Conservation (phyloP, 2,329 filamentous ascomycete species). For the Sphaerostilbella broomeana region DNA sequence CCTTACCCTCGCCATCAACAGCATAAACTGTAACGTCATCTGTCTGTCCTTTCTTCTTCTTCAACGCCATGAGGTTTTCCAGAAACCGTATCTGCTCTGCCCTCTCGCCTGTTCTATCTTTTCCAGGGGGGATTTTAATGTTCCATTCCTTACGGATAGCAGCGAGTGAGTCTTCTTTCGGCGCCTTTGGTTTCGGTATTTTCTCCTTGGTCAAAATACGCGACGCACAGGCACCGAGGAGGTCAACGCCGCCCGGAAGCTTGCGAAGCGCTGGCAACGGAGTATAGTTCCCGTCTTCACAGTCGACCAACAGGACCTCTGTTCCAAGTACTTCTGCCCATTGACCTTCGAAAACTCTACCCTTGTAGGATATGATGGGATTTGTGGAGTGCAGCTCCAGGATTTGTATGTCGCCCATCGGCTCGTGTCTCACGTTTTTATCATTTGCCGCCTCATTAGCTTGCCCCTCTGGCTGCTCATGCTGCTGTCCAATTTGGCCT, state of each 20-base stretch:
- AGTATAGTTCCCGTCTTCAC: constrained; percentile 40
- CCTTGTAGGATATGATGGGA: constrained; percentile 74
- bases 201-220: constrained; percentile 64
- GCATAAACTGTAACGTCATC: constrained; percentile 60
- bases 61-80: constrained; percentile 58
- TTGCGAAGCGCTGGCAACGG: constrained; percentile 42
- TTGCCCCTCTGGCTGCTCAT: constrained; percentile 10
- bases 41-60: constrained; percentile 55
- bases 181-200: constrained; percentile 44
- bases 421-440: constrained; percentile 13
- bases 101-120: constrained; percentile 42
- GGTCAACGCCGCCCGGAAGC: constrained; percentile 55
- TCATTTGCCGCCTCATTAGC: constrained; percentile 8
- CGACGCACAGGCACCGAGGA: constrained; percentile 64
- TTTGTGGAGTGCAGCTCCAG: constrained; percentile 71
- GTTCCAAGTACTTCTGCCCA: constrained; percentile 84
- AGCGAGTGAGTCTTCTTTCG: constrained; percentile 28
- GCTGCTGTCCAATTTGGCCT: constrained; percentile 6
- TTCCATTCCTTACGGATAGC: constrained; percentile 37
- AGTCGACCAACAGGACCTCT: constrained; percentile 64
- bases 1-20: constrained; percentile 35
- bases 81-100: constrained; percentile 52
- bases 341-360: constrained; percentile 67
- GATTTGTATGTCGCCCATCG: constrained; percentile 58
- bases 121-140: constrained; percentile 39